Evolutionary conservation across 768 basidiomycete genomes (phyloP), one percentile per base, ranked within the genome.

Genomic region (Strobilomyces dryophilus): DNA sequence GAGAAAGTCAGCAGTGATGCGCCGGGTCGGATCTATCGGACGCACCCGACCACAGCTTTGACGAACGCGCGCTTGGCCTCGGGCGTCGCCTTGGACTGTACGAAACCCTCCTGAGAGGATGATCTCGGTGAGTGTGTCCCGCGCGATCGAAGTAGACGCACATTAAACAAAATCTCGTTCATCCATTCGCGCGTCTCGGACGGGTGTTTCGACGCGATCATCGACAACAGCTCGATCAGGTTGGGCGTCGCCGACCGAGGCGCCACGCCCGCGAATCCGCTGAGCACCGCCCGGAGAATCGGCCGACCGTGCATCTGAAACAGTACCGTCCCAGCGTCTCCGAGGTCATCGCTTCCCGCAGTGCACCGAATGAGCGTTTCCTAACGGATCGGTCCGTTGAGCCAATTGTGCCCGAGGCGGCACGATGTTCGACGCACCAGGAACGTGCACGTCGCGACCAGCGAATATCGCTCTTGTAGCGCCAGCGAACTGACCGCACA

Each of bases 231-330:
- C 59, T 95, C 93, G 4, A 91, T 86, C 26, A 97, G 75, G 65
- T 95, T 95, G 18, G 81, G 85, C 5, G 87, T 84, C 17, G 82
- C 85, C 21, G 90, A 91, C 51, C 92, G 75, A 0, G 95, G 95
- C 2, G 92, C 87, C 3, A 87, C 79, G 12, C 88, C 85, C 0
- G 90, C 94, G 49, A 95, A 90, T 20, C 89, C 93, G 46, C 78
- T 76, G 18, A 98, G 67, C 3, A 94, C 71, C 0, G 87, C 87
- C 15, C 80, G 79, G 69, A 94, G 81, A 52, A 95, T 80, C 17
- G 76, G 60, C 27, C 75, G 79, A n/a, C 89, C 91, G 46, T 83
- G 81, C 32, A 66, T 61, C 21, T 71, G 69, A 36, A 83, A 72
- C 12, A 87, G 65, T 14, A 82, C 74, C 5, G 74, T 70, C 39